Base-by-base conservation (phyloP, 148 eudicot species). In the Diospyros kaki region DNA sequence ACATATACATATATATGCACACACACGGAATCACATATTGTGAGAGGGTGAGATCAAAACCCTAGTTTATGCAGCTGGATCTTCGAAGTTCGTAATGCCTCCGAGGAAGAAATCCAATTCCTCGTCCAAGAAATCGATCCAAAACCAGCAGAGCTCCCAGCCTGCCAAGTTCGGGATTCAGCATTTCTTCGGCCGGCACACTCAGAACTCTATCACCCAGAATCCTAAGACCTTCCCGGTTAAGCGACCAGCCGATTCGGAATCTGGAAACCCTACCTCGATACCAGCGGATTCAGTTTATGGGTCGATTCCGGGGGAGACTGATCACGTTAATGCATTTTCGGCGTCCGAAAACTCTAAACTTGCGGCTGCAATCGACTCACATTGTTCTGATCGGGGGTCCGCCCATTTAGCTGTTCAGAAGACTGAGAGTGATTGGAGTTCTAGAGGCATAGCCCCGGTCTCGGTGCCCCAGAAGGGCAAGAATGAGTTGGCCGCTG, bases 91-190 rank as follows among this genome's bases (percentile, higher is more conserved):
- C 45, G 39, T 68, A 78, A 93, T 91, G 98, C 80, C 95, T 62
- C 97, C 97, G 46, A 86, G 76, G 77, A 94, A 86, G 84, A 91
- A 84, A 82, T 11, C 77, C 18, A 82, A 73, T 69, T 73, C 86
- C 18, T 69, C 80, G 11, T 75, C 92, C 4, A 90, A 89, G 83
- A 92, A 92, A 80, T 51, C 89, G 9, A 83, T 82, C 15, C 90
- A 78, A 50, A 79, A 72, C 52, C 86, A 65, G 42, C 83, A 67
- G 38, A 76, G 68, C 58, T 86, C 97, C 12, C 89, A 92, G 71
- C 87, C 92, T 51, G 52, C 84, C 8, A 92, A 92, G 72, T 95
- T 89, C 75, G 98, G 98, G 6, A 95, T 95, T 43, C 96, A 92
- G 28, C 98, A 95, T 60, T 95, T 95, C 87, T 95, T 95, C 80